Evolutionary conservation across 2,329 filamentous ascomycete genomes (phyloP).

Genomic region (Colletotrichum sp.): DNA sequence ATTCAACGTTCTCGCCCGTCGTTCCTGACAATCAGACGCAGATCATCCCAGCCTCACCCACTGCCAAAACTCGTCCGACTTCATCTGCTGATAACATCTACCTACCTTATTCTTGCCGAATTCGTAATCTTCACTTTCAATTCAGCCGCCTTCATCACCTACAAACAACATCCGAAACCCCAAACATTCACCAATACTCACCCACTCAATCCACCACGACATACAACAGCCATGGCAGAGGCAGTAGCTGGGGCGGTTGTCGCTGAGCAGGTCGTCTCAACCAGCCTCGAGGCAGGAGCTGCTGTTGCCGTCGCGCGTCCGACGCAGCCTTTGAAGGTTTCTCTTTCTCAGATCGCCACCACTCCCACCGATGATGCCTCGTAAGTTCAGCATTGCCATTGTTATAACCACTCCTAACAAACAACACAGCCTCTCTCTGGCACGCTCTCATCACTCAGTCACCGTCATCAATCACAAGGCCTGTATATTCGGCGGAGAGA

Average conservation of each 20-base stretch:
- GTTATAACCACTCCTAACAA: neutral
- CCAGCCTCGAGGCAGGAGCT: slow-evolving; percentile 41
- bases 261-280: slow-evolving; percentile 45
- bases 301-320: slow-evolving; percentile 54
- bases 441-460: slow-evolving; percentile 55
- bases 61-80: neutral
- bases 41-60: neutral
- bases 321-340: slow-evolving; percentile 55
- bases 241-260: slow-evolving; percentile 40
- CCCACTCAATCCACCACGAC: neutral
- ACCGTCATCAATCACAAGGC: slow-evolving; percentile 57
- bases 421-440: slow-evolving; percentile 37
- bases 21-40: neutral
- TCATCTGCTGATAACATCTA: neutral
- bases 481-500: slow-evolving; percentile 60
- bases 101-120: neutral
- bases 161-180: neutral
- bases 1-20: slow-evolving; percentile 6
- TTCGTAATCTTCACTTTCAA: neutral
- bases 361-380: slow-evolving; percentile 30
- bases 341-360: slow-evolving; percentile 50
- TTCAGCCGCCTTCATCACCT: neutral
- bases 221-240: slow-evolving; percentile 38
- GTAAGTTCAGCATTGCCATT: slow-evolving; percentile 24
- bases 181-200: neutral